Evolutionary conservation across 148 eudicot species (phyloP), one percentile per base, ranked within the genome.

Genomic region (Amaranthus cruentus): DNA sequence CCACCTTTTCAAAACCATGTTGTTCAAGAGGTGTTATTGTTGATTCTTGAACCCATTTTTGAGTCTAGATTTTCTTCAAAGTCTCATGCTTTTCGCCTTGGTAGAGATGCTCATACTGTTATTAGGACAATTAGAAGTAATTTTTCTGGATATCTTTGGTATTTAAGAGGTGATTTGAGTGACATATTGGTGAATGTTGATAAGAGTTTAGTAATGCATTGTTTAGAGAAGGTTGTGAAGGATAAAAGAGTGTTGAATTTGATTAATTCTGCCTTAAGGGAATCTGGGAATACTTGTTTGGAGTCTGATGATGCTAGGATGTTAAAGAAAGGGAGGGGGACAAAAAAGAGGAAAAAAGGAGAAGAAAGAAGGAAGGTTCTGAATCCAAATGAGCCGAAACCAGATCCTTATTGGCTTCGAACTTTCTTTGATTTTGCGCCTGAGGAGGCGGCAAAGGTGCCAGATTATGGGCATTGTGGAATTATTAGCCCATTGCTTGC

Each of bases 361-460:
- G 86, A 72, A 75, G 79, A 80, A 54, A 85, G 80, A 46, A 85
- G 88, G 80, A 88, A 81, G 75, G 71, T 88, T 81, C 75, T 91
- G 85, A 78, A 77, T 68, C 87, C 86, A 48, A 80, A 90, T 84
- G 99, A 90, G 82, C 93, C 99, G 2, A 95, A 91, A 66, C 99
- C 97, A 2, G 97, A 95, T 69, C 99, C 97, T 0, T 95, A 90
- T 84, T 95, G 99, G 99, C 76, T 95, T 56, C 82, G 94, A 72
- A 79, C 85, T 38, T 95, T 95, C 69, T 90, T 75, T 71, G 83
- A 83, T 75, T 95, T 95, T 74, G 90, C 99, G 8, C 99, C 99
- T 0, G 85, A 85, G 73, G 99, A 95, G 78, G 99, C 99, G 46
- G 80, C 80, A 5, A 87, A 83, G 81, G 89, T 95, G 63, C 99